phyloP scores from a whole-genome alignment of 805 yeast genomes.

The Starmerella bombicola region DNA sequence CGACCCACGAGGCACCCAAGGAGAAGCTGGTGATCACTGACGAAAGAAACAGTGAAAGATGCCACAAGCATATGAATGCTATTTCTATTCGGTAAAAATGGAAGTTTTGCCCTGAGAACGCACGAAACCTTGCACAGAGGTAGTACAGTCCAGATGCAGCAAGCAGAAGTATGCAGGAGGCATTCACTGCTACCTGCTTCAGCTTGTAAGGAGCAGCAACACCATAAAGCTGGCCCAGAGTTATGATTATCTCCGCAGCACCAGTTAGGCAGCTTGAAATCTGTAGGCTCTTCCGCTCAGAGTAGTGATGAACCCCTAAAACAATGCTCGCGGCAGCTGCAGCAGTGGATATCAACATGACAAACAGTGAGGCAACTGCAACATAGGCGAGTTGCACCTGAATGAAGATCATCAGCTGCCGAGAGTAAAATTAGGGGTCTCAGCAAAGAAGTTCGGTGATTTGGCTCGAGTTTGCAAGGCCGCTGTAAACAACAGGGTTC shows the following conservation, averaged over 20 bases:
- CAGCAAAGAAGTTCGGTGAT: neutral
- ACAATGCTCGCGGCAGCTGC: constrained; percentile 14
- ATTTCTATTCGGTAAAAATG: constrained; percentile 3
- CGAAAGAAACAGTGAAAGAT: constrained; percentile 5
- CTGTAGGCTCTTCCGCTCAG: constrained; percentile 1
- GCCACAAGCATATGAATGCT: constrained; percentile 16
- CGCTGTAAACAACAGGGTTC: constrained; percentile 8
- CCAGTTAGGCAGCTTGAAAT: constrained; percentile 15
- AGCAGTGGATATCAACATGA: constrained; percentile 4
- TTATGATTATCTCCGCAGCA: constrained; percentile 2
- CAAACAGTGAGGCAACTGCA: constrained; percentile 20
- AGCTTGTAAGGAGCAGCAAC: constrained; percentile 11
- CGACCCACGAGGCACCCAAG: constrained; percentile 10
- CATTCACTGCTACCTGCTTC: neutral
- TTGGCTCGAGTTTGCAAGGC: neutral
- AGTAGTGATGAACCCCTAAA: constrained; percentile 11
- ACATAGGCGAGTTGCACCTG: constrained; percentile 23
- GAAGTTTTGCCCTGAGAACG: neutral
- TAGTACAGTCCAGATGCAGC: constrained; percentile 19
- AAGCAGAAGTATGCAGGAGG: neutral
- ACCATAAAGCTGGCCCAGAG: constrained; percentile 3
- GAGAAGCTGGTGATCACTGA: constrained; percentile 6
- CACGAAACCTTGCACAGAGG: constrained; percentile 2
- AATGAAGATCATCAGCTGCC: constrained; percentile 18
- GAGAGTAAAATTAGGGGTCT: neutral